phyloP scores from a whole-genome alignment of 495 filamentous ascomycete species.

The Talaromyces adpressus region DNA sequence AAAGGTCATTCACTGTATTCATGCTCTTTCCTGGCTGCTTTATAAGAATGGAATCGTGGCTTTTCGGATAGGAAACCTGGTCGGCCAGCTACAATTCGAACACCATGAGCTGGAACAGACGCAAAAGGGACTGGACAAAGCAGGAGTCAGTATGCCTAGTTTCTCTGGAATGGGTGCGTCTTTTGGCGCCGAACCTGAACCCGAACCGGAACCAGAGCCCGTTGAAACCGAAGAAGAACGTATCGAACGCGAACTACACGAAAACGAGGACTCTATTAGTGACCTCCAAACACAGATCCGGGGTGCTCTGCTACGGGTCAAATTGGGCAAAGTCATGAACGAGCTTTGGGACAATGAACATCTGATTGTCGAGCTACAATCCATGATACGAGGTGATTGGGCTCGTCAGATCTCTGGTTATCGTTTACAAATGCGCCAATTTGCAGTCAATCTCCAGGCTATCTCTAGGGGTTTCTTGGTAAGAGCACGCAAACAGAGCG shows the following conservation, averaged over 20 bases:
- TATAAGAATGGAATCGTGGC: conserved; percentile 90
- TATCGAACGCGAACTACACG: conserved; percentile 73
- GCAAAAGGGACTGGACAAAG: conserved; percentile 92
- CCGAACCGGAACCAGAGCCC: conserved; percentile 54
- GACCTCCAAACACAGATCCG: conserved; percentile 86
- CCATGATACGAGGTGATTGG: conserved; percentile 73
- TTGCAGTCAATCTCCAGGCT: conserved; percentile 72
- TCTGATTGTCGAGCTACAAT: conserved; percentile 71
- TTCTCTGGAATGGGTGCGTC: conserved; percentile 95
- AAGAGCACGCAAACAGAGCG: conserved; percentile 52
- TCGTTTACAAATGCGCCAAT: conserved; percentile 68
- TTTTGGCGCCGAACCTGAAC: conserved; percentile 77
- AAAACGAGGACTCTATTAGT: conserved; percentile 60
- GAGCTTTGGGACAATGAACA: conserved; percentile 84
- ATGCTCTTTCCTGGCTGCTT: conserved; percentile 91
- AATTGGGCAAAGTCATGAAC: conserved; percentile 78
- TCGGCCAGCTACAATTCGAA: conserved; percentile 95
- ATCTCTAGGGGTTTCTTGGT: conserved; percentile 71
- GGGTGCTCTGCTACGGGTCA: conserved; percentile 70
- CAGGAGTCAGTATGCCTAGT: conserved; percentile 92
- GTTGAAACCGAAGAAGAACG: conserved; percentile 85
- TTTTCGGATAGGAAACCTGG: conserved; percentile 96
- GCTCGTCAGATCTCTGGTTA: conserved; percentile 71
- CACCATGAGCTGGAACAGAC: conserved; percentile 95
- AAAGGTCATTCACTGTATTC: conserved; percentile 98